These are phyloP conservation scores for Aspergillus novofumigatus DNA, from an alignment of 2,329 filamentous ascomycete species.

Conservation along the genomic window DNA sequence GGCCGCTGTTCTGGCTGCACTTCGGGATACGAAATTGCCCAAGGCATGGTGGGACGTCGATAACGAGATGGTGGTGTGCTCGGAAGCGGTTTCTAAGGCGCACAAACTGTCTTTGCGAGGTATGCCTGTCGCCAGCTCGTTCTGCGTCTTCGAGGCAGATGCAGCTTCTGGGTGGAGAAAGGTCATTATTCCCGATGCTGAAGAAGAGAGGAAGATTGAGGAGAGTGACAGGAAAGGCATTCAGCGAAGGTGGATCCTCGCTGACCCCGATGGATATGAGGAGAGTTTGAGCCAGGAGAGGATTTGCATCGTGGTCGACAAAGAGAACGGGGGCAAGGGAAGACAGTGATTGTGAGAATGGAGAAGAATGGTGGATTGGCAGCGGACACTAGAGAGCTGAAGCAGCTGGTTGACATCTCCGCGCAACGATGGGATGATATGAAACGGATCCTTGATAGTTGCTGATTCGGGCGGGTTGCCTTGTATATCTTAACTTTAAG, in stretches of 20 bases:
- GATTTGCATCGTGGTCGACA: constrained; percentile 78
- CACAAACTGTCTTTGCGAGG: constrained; percentile 57
- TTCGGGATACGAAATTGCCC: constrained; percentile 73
- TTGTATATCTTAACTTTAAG: constrained; percentile 8
- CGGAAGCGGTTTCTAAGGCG: constrained; percentile 53
- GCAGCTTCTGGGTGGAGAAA: constrained; percentile 36
- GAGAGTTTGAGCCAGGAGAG: constrained; percentile 78
- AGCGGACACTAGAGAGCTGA: constrained; percentile 61
- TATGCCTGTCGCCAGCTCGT: constrained; percentile 72
- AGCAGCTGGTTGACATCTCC: constrained; percentile 56
- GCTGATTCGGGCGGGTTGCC: constrained; percentile 16
- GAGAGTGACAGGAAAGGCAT: constrained; percentile 41
- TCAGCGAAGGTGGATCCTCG: constrained; percentile 63
- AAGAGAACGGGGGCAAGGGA: constrained; percentile 44
- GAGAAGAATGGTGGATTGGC: constrained; percentile 79
- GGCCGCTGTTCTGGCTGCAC: constrained; percentile 75
- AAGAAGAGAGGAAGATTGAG: constrained; percentile 34
- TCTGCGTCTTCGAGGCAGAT: constrained; percentile 69
- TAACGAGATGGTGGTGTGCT: constrained; percentile 73
- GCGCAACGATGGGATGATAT: constrained; percentile 62
- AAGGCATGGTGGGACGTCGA: constrained; percentile 80
- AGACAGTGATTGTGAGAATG: constrained; percentile 58
- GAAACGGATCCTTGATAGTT: constrained; percentile 39
- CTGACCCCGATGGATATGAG: constrained; percentile 87
- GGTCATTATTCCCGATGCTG: constrained; percentile 31